phyloP scores from a whole-genome alignment of 352 stramenopile species.

The Phytophthora gonapodyides region DNA sequence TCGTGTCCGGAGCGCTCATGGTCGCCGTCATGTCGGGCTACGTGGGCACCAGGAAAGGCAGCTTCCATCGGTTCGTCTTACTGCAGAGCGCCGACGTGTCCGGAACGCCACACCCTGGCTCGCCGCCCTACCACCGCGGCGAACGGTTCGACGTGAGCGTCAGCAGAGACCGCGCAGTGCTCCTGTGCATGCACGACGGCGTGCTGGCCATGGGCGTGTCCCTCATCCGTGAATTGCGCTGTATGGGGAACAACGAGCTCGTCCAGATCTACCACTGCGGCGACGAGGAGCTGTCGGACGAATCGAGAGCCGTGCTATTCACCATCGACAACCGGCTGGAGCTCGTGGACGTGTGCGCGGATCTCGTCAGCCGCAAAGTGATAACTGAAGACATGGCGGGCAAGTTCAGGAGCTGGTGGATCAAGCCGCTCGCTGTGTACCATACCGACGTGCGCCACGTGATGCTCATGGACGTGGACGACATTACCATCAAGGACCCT shows the following conservation, averaged over 20 bases:
- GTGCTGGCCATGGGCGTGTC: conserved; percentile 51
- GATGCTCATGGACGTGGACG: conserved; percentile 25
- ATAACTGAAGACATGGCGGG: conserved; percentile 20
- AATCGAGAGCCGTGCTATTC: conserved; percentile 39
- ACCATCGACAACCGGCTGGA: conserved; percentile 48
- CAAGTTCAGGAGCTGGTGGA: conserved; percentile 58
- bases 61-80: conserved; percentile 19
- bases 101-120: conserved; percentile 15
- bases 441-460: conserved; percentile 27
- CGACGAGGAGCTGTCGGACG: conserved; percentile 42
- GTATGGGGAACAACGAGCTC: conserved; percentile 40
- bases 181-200: conserved; percentile 47
- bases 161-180: conserved; percentile 25
- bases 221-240: conserved; percentile 55
- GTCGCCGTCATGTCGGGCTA: conserved; percentile 19
- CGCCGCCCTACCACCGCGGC: conserved; percentile 24
- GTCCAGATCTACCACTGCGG: conserved; percentile 32
- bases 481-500: conserved; percentile 25
- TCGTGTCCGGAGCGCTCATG: conserved; percentile 20
- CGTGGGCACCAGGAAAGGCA: conserved; percentile 20
- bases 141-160: conserved; percentile 29
- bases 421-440: conserved; percentile 28
- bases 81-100: conserved; percentile 7
- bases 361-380: conserved; percentile 28
- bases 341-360: conserved; percentile 62